Conservation (phyloP, 495 filamentous ascomycete genomes). For the Penicillium desertorum region DNA sequence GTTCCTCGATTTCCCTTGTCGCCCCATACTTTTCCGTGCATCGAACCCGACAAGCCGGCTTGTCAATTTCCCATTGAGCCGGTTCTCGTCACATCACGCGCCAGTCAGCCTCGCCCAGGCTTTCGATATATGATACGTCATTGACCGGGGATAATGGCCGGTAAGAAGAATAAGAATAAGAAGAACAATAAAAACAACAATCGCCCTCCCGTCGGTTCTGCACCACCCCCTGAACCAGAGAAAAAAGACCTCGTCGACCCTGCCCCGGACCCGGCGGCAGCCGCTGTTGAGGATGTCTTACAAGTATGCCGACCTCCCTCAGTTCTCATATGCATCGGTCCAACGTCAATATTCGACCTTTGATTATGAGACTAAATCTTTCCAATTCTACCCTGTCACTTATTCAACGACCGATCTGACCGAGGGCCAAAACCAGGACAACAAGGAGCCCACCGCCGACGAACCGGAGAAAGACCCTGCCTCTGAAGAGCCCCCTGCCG, state of each 20-base stretch:
- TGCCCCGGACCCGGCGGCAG: constrained; percentile 32
- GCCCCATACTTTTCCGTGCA: constrained; percentile 27
- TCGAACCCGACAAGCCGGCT: constrained; percentile 29
- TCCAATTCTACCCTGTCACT: constrained; percentile 39
- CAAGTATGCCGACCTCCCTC: constrained; percentile 47
- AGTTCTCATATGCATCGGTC: constrained; percentile 42
- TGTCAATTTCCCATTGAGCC: constrained; percentile 37
- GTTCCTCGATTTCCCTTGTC: constrained; percentile 19
- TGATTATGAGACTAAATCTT: constrained; percentile 37
- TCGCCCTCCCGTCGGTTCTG: constrained; percentile 32
- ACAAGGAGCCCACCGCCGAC: constrained; percentile 28
- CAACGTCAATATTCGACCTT: constrained; percentile 43
- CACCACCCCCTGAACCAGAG: constrained; percentile 24
- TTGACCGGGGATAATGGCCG: constrained; percentile 40
- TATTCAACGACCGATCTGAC: constrained; percentile 38
- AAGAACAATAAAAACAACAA: constrained; percentile 43
- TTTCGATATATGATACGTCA: constrained; percentile 35
- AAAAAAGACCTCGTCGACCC: constrained; percentile 18
- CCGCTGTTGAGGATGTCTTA: constrained; percentile 38
- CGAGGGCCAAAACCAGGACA: constrained; percentile 41
- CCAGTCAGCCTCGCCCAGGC: constrained; percentile 23
- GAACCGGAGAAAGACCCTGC: constrained; percentile 29
- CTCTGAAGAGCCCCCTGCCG: constrained; percentile 27
- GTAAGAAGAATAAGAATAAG: constrained; percentile 31
- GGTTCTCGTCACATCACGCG: constrained; percentile 29